Percentiles rank a stretch among this genome's conserved stretches.
phyloP scores from a whole-genome alignment of 2,329 filamentous ascomycete genomes.

The Fusarium lateritium region DNA sequence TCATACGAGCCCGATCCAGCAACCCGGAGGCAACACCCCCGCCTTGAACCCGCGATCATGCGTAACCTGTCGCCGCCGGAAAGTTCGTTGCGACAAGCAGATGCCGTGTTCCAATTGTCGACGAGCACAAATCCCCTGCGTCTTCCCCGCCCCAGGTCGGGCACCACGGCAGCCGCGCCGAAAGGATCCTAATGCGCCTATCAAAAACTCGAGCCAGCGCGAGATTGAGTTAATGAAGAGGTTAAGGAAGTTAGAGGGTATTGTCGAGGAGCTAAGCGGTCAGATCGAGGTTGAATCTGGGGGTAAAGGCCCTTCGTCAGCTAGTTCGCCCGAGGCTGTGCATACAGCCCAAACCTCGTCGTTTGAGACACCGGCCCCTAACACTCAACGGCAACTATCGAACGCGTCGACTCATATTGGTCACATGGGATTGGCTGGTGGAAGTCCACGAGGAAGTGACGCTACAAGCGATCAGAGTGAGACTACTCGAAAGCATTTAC shows the following conservation, averaged over 20 bases:
- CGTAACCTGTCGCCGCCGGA: constrained; percentile 68
- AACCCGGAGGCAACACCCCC: constrained; percentile 53
- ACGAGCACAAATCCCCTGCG: constrained; percentile 77
- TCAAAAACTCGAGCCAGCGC: constrained; percentile 72
- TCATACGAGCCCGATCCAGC: constrained; percentile 54
- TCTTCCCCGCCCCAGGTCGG: constrained; percentile 81
- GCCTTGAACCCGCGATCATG: constrained; percentile 65
- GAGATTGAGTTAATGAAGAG: constrained; percentile 80
- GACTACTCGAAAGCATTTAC: constrained; percentile 46
- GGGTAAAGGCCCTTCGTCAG: constrained; percentile 51
- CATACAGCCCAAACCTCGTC: constrained; percentile 32
- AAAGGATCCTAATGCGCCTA: constrained; percentile 74
- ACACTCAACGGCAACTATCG: constrained; percentile 37
- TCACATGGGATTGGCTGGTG: constrained; percentile 6
- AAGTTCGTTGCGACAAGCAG: constrained; percentile 84
- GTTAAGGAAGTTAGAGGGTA: constrained; percentile 80
- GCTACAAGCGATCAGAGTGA: constrained; percentile 55
- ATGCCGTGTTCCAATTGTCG: constrained; percentile 83
- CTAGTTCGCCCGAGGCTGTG: constrained; percentile 51
- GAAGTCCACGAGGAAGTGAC: constrained; percentile 48
- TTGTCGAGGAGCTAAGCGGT: constrained; percentile 78
- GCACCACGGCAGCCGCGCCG: constrained; percentile 77
- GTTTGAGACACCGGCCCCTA: constrained; percentile 31
- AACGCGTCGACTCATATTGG: constrained; percentile 33
- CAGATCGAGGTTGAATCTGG: constrained; percentile 70